A percentile compares a stretch with the other conserved stretches of the same genome.
These are phyloP conservation scores for Saccharomycopsis capsularis DNA, from an alignment of 805 yeast genomes.

Conservation along the genomic window DNA sequence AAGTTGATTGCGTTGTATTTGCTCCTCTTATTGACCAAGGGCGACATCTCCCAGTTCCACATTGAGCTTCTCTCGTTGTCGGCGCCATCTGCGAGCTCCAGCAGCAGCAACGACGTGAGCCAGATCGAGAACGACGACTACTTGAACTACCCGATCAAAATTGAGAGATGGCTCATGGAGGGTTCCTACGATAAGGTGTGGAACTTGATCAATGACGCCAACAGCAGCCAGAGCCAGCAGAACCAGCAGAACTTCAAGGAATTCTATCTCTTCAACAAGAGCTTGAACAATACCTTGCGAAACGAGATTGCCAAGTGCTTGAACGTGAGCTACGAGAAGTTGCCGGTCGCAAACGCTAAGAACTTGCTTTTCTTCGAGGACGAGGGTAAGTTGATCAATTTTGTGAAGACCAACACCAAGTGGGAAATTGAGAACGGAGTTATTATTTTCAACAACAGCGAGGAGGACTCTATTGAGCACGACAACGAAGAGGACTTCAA, in stretches of 20 bases:
- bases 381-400: constrained; percentile 47
- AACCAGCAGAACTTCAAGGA: constrained; percentile 48
- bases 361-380: constrained; percentile 63
- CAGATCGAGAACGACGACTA: constrained; percentile 61
- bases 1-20: constrained; percentile 73
- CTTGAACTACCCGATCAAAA: constrained; percentile 75
- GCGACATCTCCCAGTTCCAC: constrained; percentile 82
- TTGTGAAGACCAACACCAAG: constrained; percentile 41
- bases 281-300: constrained; percentile 72
- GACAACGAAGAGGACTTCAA: constrained; percentile 5
- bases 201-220: constrained; percentile 56
- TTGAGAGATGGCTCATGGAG: constrained; percentile 93
- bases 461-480: constrained; percentile 8
- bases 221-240: constrained; percentile 32
- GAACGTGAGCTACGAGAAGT: constrained; percentile 64
- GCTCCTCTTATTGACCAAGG: constrained; percentile 69
- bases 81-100: constrained; percentile 27
- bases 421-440: constrained; percentile 54
- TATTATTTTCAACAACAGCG: constrained; percentile 36
- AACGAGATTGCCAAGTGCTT: constrained; percentile 79
- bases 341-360: constrained; percentile 80
- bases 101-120: constrained; percentile 26
- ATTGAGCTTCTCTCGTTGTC: constrained; percentile 51
- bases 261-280: constrained; percentile 68
- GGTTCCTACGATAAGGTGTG: constrained; percentile 93